Evolutionary conservation across 2,329 filamentous ascomycete species (phyloP).

Genomic region (Purpureocillium lavendulum): DNA sequence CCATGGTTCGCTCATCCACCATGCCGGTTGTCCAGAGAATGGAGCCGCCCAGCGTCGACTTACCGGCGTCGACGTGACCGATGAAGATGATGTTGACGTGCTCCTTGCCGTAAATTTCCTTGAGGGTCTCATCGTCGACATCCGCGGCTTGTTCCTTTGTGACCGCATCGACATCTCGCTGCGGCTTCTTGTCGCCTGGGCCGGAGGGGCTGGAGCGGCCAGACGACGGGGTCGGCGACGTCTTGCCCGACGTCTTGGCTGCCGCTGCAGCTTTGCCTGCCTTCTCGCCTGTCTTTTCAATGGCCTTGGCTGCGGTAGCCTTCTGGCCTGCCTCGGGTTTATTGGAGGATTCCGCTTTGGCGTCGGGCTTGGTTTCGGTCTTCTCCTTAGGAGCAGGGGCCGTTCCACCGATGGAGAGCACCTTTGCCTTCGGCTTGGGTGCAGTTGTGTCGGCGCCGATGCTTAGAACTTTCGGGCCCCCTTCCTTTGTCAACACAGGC

Average conservation of each 20-base stretch:
- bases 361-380: conserved; percentile 37
- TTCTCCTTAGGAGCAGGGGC: conserved; percentile 28
- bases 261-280: conserved; percentile 29
- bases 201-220: conserved; percentile 72
- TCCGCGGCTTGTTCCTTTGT: conserved; percentile 73
- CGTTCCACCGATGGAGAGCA: conserved; percentile 32
- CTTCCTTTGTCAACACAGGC: conserved; percentile 44
- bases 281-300: conserved; percentile 78
- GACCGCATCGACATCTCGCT: conserved; percentile 72
- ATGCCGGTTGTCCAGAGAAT: conserved; percentile 93
- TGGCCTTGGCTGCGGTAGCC: conserved; percentile 77
- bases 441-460: conserved; percentile 53
- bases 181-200: conserved; percentile 39
- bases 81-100: conserved; percentile 95
- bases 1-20: conserved; percentile 98
- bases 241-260: conserved; percentile 53
- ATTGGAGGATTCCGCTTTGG: conserved; percentile 38
- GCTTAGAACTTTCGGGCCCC: conserved; percentile 56
- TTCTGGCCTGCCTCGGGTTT: conserved; percentile 69
- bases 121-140: conserved; percentile 64
- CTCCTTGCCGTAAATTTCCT: conserved; percentile 94
- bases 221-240: conserved; percentile 74
- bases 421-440: conserved; percentile 44
- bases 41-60: conserved; percentile 89
- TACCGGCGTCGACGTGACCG: conserved; percentile 96